phyloP scores from a whole-genome alignment of 208 protist species.

The Trypanosoma brucei region DNA sequence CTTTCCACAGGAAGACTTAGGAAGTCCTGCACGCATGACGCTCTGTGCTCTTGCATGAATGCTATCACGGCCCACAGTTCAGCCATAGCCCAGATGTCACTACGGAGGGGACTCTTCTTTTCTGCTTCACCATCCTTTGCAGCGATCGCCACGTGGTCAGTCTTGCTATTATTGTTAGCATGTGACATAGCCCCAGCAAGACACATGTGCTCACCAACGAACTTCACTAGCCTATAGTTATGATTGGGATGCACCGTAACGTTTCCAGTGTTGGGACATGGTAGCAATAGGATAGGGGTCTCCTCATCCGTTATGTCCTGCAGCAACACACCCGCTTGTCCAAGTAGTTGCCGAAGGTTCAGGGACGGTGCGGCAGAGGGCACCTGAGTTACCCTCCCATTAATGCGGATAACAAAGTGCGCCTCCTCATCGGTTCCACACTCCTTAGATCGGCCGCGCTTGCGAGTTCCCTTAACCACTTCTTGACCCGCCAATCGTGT shows the following conservation, averaged over 20 bases:
- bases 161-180: neutral
- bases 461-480: no score
- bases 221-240: constrained; percentile 58
- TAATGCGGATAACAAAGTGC: constrained; percentile 26
- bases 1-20: neutral
- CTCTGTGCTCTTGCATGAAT: neutral
- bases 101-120: neutral
- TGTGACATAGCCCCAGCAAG: constrained; percentile 21
- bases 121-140: constrained; percentile 3
- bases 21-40: neutral
- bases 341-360: constrained; percentile 17
- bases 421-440: neutral
- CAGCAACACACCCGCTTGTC: constrained; percentile 18
- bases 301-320: constrained; percentile 19
- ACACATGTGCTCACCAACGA: constrained; percentile 59
- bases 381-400: constrained; percentile 11
- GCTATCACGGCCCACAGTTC: neutral
- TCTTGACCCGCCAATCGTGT: no score
- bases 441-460: no score
- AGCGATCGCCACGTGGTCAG: neutral
- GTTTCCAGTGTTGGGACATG: constrained; percentile 38
- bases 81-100: constrained; percentile 3
- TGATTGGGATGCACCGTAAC: constrained; percentile 38
- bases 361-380: constrained; percentile 19
- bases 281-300: constrained; percentile 43